Percentiles rank a stretch among this genome's conserved stretches.
phyloP scores from a whole-genome alignment of 2,329 filamentous ascomycete genomes.

The Penicillium oxalicum region DNA sequence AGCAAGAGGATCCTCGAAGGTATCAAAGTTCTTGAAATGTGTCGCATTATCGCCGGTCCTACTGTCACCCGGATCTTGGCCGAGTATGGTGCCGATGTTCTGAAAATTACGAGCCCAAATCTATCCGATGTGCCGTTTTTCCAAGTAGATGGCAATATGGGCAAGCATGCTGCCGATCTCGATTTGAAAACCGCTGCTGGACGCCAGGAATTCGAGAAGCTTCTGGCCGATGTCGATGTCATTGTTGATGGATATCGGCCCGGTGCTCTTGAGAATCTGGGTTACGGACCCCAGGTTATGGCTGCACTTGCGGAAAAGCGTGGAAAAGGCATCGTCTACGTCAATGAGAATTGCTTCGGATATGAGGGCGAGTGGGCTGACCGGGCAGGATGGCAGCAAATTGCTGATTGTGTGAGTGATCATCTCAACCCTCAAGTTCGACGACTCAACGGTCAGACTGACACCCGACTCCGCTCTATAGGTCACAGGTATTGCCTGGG shows the following conservation, averaged over 20 bases:
- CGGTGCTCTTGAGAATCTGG: constrained; percentile 57
- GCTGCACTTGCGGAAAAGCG: constrained; percentile 50
- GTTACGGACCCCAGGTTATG: constrained; percentile 55
- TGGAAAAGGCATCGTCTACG: constrained; percentile 61
- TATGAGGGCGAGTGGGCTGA: constrained; percentile 57
- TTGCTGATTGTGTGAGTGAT: constrained; percentile 57
- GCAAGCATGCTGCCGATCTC: constrained; percentile 62
- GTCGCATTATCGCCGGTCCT: constrained; percentile 70
- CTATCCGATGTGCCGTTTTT: constrained; percentile 67
- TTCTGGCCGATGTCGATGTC: constrained; percentile 60
- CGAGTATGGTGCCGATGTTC: constrained; percentile 69
- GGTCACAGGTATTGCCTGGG: constrained; percentile 40
- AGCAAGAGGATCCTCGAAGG: constrained; percentile 45
- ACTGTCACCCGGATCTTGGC: constrained; percentile 64
- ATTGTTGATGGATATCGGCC: constrained; percentile 66
- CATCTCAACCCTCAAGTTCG: no score
- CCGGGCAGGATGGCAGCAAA: constrained; percentile 66
- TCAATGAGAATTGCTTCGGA: constrained; percentile 69
- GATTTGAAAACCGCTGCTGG: constrained; percentile 55
- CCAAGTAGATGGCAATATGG: constrained; percentile 67
- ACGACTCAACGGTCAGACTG: background rate
- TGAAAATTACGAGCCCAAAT: constrained; percentile 63
- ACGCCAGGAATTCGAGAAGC: constrained; percentile 51
- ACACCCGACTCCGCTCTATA: constrained; percentile 12
- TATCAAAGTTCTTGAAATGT: constrained; percentile 67